Conservation (phyloP, 2,329 filamentous ascomycete species). For the Emergomyces africanus region DNA sequence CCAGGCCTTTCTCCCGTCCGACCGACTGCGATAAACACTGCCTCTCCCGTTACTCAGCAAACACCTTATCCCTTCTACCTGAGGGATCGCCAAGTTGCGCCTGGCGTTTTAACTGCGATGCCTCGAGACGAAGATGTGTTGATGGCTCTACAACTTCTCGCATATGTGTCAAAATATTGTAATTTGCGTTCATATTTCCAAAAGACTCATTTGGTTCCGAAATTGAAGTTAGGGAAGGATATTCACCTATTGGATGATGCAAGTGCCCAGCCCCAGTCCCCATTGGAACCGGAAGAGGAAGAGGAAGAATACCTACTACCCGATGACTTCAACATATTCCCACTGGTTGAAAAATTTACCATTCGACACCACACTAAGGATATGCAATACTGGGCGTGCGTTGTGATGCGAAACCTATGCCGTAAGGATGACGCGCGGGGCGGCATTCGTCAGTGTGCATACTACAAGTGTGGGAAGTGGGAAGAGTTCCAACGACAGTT, state of each 20-base stretch:
- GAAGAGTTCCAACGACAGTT: conserved; percentile 95
- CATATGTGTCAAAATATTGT: conserved; percentile 98
- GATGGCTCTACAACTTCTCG: conserved; percentile 92
- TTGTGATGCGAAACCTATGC: conserved; percentile 97
- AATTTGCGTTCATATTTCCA: conserved; percentile 93
- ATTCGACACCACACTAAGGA: conserved; percentile 88
- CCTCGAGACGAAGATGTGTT: conserved; percentile 94
- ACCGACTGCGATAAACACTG: conserved; percentile 42
- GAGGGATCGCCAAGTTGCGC: conserved; percentile 56
- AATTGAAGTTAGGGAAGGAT: conserved; percentile 78
- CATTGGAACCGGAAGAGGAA: conserved; percentile 37
- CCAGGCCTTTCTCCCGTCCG: conserved; percentile 63
- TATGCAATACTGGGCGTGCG: conserved; percentile 99
- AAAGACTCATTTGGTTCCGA: conserved; percentile 82
- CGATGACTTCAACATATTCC: conserved; percentile 97
- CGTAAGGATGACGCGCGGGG: conserved; percentile 92
- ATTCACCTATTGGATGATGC: conserved; percentile 67
- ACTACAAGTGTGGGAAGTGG: conserved; percentile 98
- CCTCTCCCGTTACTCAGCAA: conserved; percentile 59
- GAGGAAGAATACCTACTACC: conserved; percentile 82
- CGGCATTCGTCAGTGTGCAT: conserved; percentile 92
- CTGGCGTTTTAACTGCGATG: conserved; percentile 76
- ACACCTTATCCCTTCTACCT: conserved; percentile 68
- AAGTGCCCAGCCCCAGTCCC: conserved; percentile 27
- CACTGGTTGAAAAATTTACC: conserved; percentile 95